phyloP scores from a whole-genome alignment of 192 early-diverging fungal genomes.

The Chytriomyces hyalinus region DNA sequence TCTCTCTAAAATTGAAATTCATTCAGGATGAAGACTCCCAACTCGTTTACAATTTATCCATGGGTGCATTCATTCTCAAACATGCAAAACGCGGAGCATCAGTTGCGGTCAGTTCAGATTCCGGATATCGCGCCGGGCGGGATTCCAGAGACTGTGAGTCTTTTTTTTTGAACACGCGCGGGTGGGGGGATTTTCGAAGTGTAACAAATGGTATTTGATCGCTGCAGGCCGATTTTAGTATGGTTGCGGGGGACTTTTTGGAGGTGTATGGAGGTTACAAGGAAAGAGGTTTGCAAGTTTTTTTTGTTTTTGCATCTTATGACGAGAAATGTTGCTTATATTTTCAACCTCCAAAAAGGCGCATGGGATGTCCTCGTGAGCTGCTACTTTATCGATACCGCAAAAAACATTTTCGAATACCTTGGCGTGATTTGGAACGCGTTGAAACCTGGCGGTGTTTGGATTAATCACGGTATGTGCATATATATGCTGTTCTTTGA shows the following conservation, averaged over 20 bases:
- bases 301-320: neutral
- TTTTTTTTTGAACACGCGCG: neutral
- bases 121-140: constrained; percentile 79
- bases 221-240: constrained; percentile 81
- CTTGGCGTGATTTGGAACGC: constrained; percentile 79
- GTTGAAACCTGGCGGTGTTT: constrained; percentile 64
- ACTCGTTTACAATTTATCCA: constrained; percentile 81
- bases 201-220: neutral
- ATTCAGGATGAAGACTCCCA: constrained; percentile 50
- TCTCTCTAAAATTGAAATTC: neutral
- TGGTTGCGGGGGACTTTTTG: constrained; percentile 97
- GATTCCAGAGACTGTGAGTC: constrained; percentile 54
- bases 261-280: constrained; percentile 72
- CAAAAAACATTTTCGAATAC: constrained; percentile 89
- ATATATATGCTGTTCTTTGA: constrained; percentile 13
- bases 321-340: neutral
- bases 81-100: constrained; percentile 58
- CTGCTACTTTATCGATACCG: constrained; percentile 98
- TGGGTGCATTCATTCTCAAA: constrained; percentile 95
- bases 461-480: constrained; percentile 52
- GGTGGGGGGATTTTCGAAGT: neutral
- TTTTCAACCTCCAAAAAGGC: constrained; percentile 28
- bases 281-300: neutral
- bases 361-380: constrained; percentile 90
- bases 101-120: constrained; percentile 71